A percentile compares a stretch with the other conserved stretches of the same genome.
Evolutionary conservation across 2,329 filamentous ascomycete species (phyloP).

Genomic region (Penicillium sp.): DNA sequence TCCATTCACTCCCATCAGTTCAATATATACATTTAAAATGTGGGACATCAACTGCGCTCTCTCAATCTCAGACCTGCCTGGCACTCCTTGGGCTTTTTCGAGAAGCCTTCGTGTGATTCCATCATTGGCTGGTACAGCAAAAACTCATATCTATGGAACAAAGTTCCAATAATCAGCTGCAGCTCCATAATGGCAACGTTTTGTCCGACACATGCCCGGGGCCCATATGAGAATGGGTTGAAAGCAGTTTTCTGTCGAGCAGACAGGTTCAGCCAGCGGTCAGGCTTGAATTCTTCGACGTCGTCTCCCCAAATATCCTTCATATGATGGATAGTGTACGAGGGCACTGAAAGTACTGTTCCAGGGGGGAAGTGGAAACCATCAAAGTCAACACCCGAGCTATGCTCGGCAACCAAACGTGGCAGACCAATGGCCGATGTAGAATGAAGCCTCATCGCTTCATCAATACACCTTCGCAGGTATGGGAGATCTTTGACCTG

Average conservation of each 20-base stretch:
- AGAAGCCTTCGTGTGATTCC: slow-evolving; percentile 24
- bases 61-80: slow-evolving; percentile 18
- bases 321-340: slow-evolving; percentile 43
- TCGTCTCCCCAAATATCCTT: slow-evolving; percentile 43
- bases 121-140: slow-evolving; percentile 14
- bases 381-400: slow-evolving; percentile 14
- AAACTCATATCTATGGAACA: slow-evolving; percentile 25
- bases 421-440: slow-evolving; percentile 26
- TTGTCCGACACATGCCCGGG: slow-evolving; percentile 44
- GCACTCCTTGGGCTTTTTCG: slow-evolving; percentile 24
- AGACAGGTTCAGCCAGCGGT: slow-evolving; percentile 32
- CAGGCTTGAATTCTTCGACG: slow-evolving; percentile 41
- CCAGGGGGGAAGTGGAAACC: slow-evolving; percentile 26
- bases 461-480: slow-evolving; percentile 31
- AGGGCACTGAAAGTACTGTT: slow-evolving; percentile 40
- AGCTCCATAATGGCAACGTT: slow-evolving; percentile 46
- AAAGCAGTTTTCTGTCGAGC: slow-evolving; percentile 36
- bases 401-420: slow-evolving; percentile 24
- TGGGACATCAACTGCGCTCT: neutral
- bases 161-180: slow-evolving; percentile 36
- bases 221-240: slow-evolving; percentile 44
- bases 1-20: neutral
- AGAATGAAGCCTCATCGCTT: slow-evolving; percentile 32
- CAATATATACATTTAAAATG: neutral
- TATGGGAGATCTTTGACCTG: slow-evolving; percentile 30